phyloP scores from a whole-genome alignment of 441 rosid species.

The Jatropha podagrica region DNA sequence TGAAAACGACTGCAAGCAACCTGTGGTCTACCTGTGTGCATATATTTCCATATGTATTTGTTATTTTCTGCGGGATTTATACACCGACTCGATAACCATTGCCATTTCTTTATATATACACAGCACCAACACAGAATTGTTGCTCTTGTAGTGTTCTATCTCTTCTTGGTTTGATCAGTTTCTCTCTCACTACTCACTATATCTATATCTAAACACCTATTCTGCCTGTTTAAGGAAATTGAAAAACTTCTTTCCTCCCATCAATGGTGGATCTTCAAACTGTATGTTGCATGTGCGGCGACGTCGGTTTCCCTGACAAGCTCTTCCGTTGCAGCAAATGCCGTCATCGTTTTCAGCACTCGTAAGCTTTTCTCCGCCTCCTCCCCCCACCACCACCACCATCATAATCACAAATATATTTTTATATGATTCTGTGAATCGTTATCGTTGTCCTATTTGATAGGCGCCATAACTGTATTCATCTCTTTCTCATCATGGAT shows the following conservation, averaged over 20 bases:
- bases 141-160: not conserved
- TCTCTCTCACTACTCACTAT: conserved; percentile 9
- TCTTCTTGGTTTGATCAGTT: not conserved
- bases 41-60: conserved; percentile 21
- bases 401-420: not conserved
- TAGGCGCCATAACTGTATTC: conserved; percentile 11
- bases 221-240: not conserved
- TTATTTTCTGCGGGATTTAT: conserved; percentile 19
- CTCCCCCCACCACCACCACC: not conserved
- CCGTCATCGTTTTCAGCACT: conserved; percentile 82
- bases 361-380: conserved; percentile 36
- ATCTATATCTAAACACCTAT: too few relatives aligned
- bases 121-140: not conserved
- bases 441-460: not conserved
- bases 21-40: conserved; percentile 51
- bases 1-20: conserved; percentile 81
- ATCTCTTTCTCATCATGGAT: too few relatives aligned
- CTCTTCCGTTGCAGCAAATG: conserved; percentile 92
- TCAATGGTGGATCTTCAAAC: conserved; percentile 75
- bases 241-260: conserved; percentile 6
- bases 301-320: conserved; percentile 93
- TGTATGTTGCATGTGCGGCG: conserved; percentile 98
- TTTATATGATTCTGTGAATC: too few relatives aligned
- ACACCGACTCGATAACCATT: conserved; percentile 47
- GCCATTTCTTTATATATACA: not conserved